Conservation (phyloP, 352 stramenopile genomes). For the Pythium angustatum region DNA sequence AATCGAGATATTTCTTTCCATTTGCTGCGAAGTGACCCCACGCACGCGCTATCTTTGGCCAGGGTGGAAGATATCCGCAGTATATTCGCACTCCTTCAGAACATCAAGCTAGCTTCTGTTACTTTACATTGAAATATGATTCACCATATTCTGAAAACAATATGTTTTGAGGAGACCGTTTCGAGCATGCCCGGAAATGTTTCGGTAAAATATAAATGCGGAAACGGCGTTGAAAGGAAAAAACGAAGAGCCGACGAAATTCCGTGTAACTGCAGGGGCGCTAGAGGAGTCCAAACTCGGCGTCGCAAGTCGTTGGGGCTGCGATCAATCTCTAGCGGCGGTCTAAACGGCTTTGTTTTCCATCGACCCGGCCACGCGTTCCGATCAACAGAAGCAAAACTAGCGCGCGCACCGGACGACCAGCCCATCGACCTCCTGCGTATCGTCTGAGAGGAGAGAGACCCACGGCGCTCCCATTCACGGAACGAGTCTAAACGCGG, state of each 20-base stretch:
- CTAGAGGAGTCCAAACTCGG: constrained; percentile 11
- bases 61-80: constrained; percentile 15
- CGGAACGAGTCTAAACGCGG: too few relatives aligned
- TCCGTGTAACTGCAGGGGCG: constrained; percentile 30
- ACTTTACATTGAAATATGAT: neutral
- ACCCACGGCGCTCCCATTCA: too few relatives aligned
- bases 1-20: constrained; percentile 29
- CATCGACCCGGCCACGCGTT: constrained; percentile 13
- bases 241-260: constrained; percentile 30
- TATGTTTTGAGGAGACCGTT: constrained; percentile 16
- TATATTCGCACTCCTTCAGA: too few relatives aligned
- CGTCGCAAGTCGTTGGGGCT: constrained; percentile 22
- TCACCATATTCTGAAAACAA: constrained; percentile 1
- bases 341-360: constrained; percentile 20
- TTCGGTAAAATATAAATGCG: constrained; percentile 24
- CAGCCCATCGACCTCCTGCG: too few relatives aligned
- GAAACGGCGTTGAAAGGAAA: constrained; percentile 32
- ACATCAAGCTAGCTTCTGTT: neutral
- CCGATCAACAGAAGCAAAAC: constrained; percentile 9
- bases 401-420: neutral
- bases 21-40: constrained; percentile 26
- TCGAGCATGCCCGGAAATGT: constrained; percentile 8
- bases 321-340: constrained; percentile 4
- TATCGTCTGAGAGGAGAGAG: neutral
- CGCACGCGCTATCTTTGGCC: constrained; percentile 24